Conservation (phyloP, 116 monocot species). For the Papilionanthe hybrid region DNA sequence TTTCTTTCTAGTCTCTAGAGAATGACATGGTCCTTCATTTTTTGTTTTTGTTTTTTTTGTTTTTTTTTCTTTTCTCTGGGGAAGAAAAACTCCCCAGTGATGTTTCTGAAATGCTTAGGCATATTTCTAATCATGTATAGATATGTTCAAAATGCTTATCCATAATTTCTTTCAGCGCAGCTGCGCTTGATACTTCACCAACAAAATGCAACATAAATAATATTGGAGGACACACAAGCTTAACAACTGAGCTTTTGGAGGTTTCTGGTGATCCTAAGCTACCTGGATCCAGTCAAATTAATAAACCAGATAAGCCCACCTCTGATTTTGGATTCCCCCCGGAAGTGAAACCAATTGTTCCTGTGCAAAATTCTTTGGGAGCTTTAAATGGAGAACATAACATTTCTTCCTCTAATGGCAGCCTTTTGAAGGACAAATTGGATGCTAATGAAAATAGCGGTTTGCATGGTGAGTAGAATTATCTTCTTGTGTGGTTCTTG, state of each 20-base stretch:
- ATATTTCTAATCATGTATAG: not conserved
- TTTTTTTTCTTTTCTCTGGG: not conserved
- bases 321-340: not conserved
- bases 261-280: too few species aligned
- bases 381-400: not conserved
- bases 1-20: not conserved
- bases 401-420: not conserved
- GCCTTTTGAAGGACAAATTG: conserved; percentile 10
- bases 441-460: not conserved
- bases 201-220: not conserved
- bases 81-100: not conserved
- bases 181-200: not conserved
- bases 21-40: not conserved
- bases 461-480: conserved; percentile 8
- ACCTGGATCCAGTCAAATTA: not conserved
- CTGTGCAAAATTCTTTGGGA: not conserved
- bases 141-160: not conserved
- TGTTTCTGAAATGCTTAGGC: not conserved
- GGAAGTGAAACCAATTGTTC: not conserved
- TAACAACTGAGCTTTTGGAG: too few species aligned
- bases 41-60: too few species aligned
- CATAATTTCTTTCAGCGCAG: not conserved
- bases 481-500: not conserved
- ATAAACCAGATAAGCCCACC: not conserved
- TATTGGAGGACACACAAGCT: too few species aligned